These are phyloP conservation scores for Massarina eburnea DNA, from an alignment of 2,329 filamentous ascomycete genomes.

Conservation along the genomic window DNA sequence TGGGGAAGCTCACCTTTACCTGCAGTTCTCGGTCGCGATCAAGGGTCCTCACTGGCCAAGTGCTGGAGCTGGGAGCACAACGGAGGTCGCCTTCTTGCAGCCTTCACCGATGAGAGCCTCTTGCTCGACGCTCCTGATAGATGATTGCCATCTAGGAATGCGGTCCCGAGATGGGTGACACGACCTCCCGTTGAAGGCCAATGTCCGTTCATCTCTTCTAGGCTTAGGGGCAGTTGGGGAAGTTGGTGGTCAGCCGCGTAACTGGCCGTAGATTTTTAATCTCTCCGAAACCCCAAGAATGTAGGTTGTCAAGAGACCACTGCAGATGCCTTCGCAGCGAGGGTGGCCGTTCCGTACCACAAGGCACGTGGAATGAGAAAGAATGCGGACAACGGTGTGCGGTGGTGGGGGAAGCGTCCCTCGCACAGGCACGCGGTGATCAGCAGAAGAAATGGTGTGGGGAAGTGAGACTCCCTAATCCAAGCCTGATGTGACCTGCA, in stretches of 20 bases:
- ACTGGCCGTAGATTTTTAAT: conserved; percentile 1
- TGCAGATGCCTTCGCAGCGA: conserved; percentile 21
- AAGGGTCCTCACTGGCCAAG: conserved; percentile 6
- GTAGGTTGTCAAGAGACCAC: conserved; percentile 7
- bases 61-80: conserved; percentile 7
- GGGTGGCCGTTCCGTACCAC: conserved; percentile 22
- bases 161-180: conserved; percentile 10
- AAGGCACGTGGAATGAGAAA: conserved; percentile 23
- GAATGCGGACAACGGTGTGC: conserved; percentile 7
- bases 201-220: conserved; percentile 4
- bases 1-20: conserved; percentile 6
- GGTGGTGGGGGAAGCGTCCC: conserved; percentile 8
- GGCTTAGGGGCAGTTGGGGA: conserved; percentile 1
- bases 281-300: conserved; percentile 1
- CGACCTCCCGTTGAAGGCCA: conserved; percentile 7
- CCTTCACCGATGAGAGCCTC: neutral
- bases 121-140: conserved; percentile 3
- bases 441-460: conserved; percentile 14
- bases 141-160: conserved; percentile 8
- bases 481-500: conserved; percentile 14
- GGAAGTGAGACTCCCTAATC: conserved; percentile 10
- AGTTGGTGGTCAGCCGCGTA: conserved; percentile 4
- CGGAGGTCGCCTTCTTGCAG: conserved; percentile 7
- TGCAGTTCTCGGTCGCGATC: neutral
- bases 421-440: conserved; percentile 14